Evolutionary conservation across 768 basidiomycete genomes (phyloP), one percentile per base, ranked within the genome.

Genomic region (Boletus reticulatus): DNA sequence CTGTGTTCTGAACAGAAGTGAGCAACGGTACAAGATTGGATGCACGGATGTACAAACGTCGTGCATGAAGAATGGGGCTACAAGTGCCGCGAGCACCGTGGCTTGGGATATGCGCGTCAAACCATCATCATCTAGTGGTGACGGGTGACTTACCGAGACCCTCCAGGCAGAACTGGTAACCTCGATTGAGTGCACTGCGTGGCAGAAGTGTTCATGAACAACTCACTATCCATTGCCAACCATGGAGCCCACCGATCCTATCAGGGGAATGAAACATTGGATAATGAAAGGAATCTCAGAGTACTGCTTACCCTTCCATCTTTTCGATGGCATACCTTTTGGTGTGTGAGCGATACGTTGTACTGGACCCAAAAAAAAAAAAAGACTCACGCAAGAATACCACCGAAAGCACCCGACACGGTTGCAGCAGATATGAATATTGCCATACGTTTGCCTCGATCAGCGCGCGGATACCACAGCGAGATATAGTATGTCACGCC

Each of bases 201-300:
- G 19, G n/a, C 13, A 31, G 4, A 16, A 31, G 20, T 36, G 7
- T 7, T 14, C 13, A 13, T 1, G 20, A 16, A 16, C 7, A 8
- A 32, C 49, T 50, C 39, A 42, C 49, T 5, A 42, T 50, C 49
- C 39, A 50, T 19, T 50, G 49, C 49, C 49, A 50, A 20, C 49
- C 49, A n/a, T 32, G 49, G 14, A 50, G 49, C 5, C 49, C 49
- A 16, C 49, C 49, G 9, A 50, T 19, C 17, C 49, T 50, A 10
- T 3, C 2, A 32, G 1, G 20, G 19, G 16, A 29, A 24, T 10
- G 8, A 7, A 39, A n/a, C 11, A 2, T 27, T 20, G 19, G 6
- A 1, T 1, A 5, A 17, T 14, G 6, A 19, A 42, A 13, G 13
- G 4, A 41, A 24, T 27, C 3, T 8, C 16, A 8, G 11, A 49